Base-by-base conservation (phyloP, 768 basidiomycete genomes). In the Calocybe gangraenosa region DNA sequence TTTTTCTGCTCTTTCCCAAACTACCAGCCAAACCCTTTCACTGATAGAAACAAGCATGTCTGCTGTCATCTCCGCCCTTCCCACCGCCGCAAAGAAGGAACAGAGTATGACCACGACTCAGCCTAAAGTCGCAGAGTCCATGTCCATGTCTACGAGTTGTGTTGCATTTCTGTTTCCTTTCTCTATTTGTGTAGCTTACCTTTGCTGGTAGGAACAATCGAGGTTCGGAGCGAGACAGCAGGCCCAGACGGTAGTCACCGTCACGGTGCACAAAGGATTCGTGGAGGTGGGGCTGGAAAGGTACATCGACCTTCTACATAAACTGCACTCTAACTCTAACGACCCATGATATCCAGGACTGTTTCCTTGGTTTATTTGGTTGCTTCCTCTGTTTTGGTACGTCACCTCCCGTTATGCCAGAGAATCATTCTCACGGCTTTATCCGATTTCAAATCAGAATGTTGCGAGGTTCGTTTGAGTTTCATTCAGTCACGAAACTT, bases 321-420 rank as follows among this genome's bases (percentile, higher is more conserved):
- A n/a, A 6, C 1, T 53, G 15, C 37, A 25, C 47, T 42, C 10
- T 14, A n/a, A n/a, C 17, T 30, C 18, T 2, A n/a, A 6, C 51
- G 46, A 28, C 50, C 35, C 13, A 11, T 34, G 18, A 22, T 44
- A 15, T 32, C 17, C 36, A 87, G 84, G 82, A 86, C 59, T 87
- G 83, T 60, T 76, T 84, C 66, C 42, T 88, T 20, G 81, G 71
- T 15, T 42, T 75, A 14, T 5, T 84, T 28, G 79, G 70, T 21
- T 85, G 82, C 58, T 87, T 86, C 75, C 54, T 88, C 18, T 87
- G 85, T 66, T 87, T 78, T 59, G 84, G 82, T 83, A 51, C 54
- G 82, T 63, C 11, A 30, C 11, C 10, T 37, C 5, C 9, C 7
- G 41, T 10, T 7, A 14, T 37, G 17, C n/a, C n/a, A n/a, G n/a